Conservation (phyloP, 2,329 filamentous ascomycete genomes). For the Capronia americana region DNA sequence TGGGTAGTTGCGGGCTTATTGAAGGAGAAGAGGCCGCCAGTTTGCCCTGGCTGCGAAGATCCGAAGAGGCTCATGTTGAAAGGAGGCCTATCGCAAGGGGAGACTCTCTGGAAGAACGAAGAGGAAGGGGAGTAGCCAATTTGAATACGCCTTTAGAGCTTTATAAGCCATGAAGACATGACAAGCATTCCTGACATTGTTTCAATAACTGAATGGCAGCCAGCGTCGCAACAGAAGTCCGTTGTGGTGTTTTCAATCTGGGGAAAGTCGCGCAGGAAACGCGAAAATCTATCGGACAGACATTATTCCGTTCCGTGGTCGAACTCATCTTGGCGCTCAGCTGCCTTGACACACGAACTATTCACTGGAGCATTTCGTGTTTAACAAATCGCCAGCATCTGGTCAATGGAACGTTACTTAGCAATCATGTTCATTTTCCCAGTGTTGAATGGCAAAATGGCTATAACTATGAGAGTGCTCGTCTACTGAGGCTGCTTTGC, state of each 20-base stretch:
- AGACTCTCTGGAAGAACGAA: background rate
- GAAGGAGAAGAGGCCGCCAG: constrained; percentile 26
- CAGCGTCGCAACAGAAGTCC: background rate
- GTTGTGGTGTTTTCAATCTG: background rate
- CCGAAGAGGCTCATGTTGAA: constrained; percentile 29
- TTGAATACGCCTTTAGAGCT: background rate
- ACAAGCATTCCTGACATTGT: background rate
- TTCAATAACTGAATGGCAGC: background rate
- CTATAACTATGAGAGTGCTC: background rate
- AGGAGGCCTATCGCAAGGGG: background rate
- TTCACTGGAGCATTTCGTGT: background rate
- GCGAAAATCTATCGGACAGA: constrained; percentile 10
- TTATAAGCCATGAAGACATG: background rate
- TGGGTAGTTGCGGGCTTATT: constrained; percentile 25
- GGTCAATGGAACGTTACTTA: background rate
- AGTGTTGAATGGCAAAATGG: background rate
- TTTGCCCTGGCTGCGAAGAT: constrained; percentile 25
- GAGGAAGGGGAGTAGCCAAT: background rate
- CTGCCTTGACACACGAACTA: background rate
- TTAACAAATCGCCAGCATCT: background rate
- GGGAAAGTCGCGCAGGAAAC: constrained; percentile 11
- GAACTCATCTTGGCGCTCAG: background rate
- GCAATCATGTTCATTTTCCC: background rate
- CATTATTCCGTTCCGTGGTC: background rate
- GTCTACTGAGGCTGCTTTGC: background rate